These are phyloP conservation scores for Austropuccinia psidii DNA, from an alignment of 1,284 basidiomycete genomes.

Conservation along the genomic window DNA sequence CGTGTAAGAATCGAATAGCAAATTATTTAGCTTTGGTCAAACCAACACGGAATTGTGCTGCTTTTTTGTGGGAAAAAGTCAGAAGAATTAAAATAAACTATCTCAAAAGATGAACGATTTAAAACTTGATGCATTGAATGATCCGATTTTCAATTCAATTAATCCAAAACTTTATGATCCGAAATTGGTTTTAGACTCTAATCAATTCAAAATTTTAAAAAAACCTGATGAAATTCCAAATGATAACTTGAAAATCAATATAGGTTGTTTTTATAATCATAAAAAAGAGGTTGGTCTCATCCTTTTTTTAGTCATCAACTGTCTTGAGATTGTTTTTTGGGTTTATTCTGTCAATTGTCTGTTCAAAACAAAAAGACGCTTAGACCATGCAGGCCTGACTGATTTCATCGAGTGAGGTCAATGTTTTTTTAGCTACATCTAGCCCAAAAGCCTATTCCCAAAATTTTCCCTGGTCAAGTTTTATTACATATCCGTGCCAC, in stretches of 20 bases:
- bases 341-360: neutral
- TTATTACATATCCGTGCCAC: constrained; percentile 45
- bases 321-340: neutral
- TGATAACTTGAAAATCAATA: neutral
- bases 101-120: too few species aligned
- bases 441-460: constrained; percentile 39
- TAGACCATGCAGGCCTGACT: too few species aligned
- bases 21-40: neutral
- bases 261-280: constrained; percentile 33
- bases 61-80: neutral
- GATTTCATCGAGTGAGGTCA: constrained; percentile 42
- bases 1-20: neutral
- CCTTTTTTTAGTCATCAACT: neutral
- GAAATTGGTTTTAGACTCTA: neutral
- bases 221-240: neutral
- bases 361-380: too few species aligned
- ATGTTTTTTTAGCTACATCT: constrained; percentile 44
- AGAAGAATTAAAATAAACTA: too few species aligned
- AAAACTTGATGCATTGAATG: too few species aligned
- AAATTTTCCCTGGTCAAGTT: constrained; percentile 44
- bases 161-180: constrained; percentile 16
- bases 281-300: constrained; percentile 21
- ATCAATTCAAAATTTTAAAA: constrained; percentile 20
- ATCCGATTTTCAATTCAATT: constrained; percentile 27
- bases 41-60: neutral